phyloP scores from a whole-genome alignment of 306 rosid genomes.

The Canavalia ensiformis region DNA sequence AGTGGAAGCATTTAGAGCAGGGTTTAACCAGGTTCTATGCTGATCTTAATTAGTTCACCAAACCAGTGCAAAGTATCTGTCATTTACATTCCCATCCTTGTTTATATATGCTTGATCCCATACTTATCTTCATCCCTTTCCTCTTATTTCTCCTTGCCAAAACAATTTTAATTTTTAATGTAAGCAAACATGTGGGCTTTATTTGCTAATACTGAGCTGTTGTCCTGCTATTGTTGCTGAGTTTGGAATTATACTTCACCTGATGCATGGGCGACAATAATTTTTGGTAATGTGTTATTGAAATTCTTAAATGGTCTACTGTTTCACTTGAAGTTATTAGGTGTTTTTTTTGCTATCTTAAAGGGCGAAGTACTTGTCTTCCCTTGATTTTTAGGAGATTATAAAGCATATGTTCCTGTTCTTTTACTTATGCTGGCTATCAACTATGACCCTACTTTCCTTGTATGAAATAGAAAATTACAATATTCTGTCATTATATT shows the following conservation, averaged over 20 bases:
- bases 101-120: neutral
- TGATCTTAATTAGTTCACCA: constrained; percentile 8
- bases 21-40: constrained; percentile 82
- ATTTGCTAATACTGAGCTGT: neutral
- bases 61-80: neutral
- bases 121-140: neutral
- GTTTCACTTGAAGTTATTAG: neutral
- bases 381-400: constrained; percentile 6
- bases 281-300: neutral
- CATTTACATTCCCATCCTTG: neutral
- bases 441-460: neutral
- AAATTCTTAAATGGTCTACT: neutral
- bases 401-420: neutral
- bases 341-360: neutral
- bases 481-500: constrained; percentile 1
- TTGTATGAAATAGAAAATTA: neutral
- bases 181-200: neutral
- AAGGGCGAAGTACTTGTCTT: neutral
- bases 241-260: neutral
- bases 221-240: neutral
- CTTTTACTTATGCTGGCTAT: neutral
- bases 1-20: constrained; percentile 88
- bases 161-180: neutral
- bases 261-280: constrained; percentile 4
- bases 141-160: neutral